These are phyloP conservation scores for Phylloporus arenicola DNA, from an alignment of 768 basidiomycete species.

Conservation along the genomic window DNA sequence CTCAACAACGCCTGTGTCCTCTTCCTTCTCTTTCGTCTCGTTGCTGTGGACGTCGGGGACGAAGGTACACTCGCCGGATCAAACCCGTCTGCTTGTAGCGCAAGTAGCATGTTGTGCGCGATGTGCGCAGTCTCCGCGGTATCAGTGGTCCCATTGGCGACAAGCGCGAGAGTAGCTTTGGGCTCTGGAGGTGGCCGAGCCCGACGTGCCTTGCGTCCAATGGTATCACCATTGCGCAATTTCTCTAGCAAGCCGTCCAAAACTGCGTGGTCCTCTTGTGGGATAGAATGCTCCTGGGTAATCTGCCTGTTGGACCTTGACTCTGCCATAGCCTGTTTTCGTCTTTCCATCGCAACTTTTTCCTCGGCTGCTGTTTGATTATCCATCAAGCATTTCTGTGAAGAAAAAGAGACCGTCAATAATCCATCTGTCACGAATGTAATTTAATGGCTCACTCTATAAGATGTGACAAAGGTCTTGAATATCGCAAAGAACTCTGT, in stretches of 20 bases:
- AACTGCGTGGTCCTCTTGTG: constrained; percentile 51
- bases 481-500: constrained; percentile 95
- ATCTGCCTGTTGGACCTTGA: constrained; percentile 52
- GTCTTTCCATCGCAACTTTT: constrained; percentile 57
- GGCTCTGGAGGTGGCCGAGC: constrained; percentile 35
- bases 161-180: constrained; percentile 19
- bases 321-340: constrained; percentile 64
- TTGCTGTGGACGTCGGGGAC: constrained; percentile 40
- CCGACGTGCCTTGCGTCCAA: constrained; percentile 52
- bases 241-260: constrained; percentile 70
- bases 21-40: constrained; percentile 26
- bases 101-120: constrained; percentile 73
- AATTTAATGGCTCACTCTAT: constrained; percentile 49
- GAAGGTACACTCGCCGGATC: constrained; percentile 37
- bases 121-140: constrained; percentile 42
- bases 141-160: constrained; percentile 29
- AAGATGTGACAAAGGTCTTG: constrained; percentile 95
- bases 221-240: constrained; percentile 62
- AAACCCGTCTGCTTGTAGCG: constrained; percentile 68
- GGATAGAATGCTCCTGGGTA: constrained; percentile 35
- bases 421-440: background rate
- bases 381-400: constrained; percentile 81
- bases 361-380: constrained; percentile 75
- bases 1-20: constrained; percentile 35
- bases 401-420: constrained; percentile 5